A percentile compares a stretch with the other conserved stretches of the same genome.
Evolutionary conservation across 2,329 filamentous ascomycete genomes (phyloP).

Genomic region (Tolypocladium cylindrosporum): DNA sequence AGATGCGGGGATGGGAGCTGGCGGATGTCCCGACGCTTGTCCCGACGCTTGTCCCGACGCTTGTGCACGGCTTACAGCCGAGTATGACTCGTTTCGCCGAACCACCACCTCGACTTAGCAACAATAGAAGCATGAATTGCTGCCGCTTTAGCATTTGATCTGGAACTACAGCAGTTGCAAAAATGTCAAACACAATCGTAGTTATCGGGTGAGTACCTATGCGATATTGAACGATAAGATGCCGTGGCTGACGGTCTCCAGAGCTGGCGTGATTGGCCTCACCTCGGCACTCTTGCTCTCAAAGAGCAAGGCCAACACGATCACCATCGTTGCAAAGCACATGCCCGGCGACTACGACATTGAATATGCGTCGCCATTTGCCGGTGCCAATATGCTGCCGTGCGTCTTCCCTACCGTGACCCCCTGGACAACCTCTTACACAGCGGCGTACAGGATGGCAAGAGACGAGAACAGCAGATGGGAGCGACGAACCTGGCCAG

Average conservation of each 20-base stretch:
- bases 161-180: background rate
- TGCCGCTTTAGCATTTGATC: background rate
- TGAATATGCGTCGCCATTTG: slow-evolving; percentile 85
- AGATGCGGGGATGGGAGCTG: background rate
- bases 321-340: slow-evolving; percentile 74
- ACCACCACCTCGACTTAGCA: background rate
- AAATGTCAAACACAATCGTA: slow-evolving; percentile 21
- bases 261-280: slow-evolving; percentile 41
- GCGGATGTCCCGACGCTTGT: background rate
- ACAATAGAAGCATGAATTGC: background rate
- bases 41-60: no score
- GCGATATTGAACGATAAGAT: background rate
- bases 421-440: background rate
- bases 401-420: slow-evolving; percentile 27
- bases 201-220: slow-evolving; percentile 22
- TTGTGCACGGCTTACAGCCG: background rate
- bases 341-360: slow-evolving; percentile 92
- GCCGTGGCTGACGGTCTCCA: slow-evolving; percentile 6
- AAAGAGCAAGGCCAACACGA: slow-evolving; percentile 29
- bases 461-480: slow-evolving; percentile 34
- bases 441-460: slow-evolving; percentile 28
- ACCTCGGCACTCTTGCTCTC: slow-evolving; percentile 40
- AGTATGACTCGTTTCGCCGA: background rate
- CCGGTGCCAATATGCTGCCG: slow-evolving; percentile 73
- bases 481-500: slow-evolving; percentile 57